Percentiles rank a stretch among this genome's conserved stretches.
These are phyloP conservation scores for maize (Zea mays) DNA, from an alignment of 176 grass and related monocot genomes.

Conservation along the genomic window Zm-B73-REFERENCE-NAM-5.0 NC_050104.1:133504501-133505000, in stretches of 20 bases:
- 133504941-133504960: background rate
- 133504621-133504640: too few relatives aligned
- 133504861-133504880: slow-evolving; percentile 12
- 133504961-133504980: background rate
- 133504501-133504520: too few relatives aligned
- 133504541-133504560: too few relatives aligned
- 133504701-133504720: slow-evolving; percentile 61
- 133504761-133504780: slow-evolving; percentile 81
- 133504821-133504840: background rate
- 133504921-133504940: background rate
- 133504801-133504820: slow-evolving; percentile 51
- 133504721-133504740: slow-evolving; percentile 74
- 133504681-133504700: slow-evolving; percentile 40
- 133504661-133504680: background rate
- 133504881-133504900: slow-evolving; percentile 13
- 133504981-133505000: slow-evolving; percentile 6
- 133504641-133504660: background rate
- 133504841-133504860: background rate
- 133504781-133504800: slow-evolving; percentile 83
- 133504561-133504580: too few relatives aligned
- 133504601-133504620: too few relatives aligned
- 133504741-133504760: slow-evolving; percentile 85
- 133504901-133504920: slow-evolving; percentile 23
- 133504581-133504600: too few relatives aligned
- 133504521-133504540: too few relatives aligned